Percentiles rank a stretch among this genome's conserved stretches.
Conservation (phyloP, 352 stramenopile genomes). For the Phytophthora lateralis region DNA sequence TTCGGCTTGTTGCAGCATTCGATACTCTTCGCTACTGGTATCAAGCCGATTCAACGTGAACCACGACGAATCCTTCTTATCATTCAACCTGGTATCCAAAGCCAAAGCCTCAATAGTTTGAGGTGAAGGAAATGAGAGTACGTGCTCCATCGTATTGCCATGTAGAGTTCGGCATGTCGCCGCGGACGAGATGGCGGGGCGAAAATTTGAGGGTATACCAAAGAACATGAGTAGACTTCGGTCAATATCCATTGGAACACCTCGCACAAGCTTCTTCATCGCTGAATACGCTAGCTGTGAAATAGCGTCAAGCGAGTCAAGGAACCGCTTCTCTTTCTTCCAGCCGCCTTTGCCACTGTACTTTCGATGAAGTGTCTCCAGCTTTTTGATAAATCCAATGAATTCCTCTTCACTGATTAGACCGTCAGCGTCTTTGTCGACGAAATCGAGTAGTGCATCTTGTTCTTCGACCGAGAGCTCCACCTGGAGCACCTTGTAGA, state of each 20-base stretch:
- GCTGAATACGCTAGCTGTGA: slow-evolving; percentile 62
- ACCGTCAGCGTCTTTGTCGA: slow-evolving; percentile 66
- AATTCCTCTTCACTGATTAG: slow-evolving; percentile 75
- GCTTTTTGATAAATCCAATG: slow-evolving; percentile 72
- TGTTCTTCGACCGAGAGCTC: slow-evolving; percentile 78
- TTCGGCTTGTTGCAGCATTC: slow-evolving; percentile 61
- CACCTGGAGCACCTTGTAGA: slow-evolving; percentile 78
- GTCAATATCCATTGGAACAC: slow-evolving; percentile 70
- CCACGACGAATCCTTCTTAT: slow-evolving; percentile 40
- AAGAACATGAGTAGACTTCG: slow-evolving; percentile 76
- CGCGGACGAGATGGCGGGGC: slow-evolving; percentile 64
- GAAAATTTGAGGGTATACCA: slow-evolving; percentile 80
- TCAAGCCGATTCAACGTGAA: slow-evolving; percentile 35
- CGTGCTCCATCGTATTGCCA: slow-evolving; percentile 68
- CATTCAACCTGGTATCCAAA: slow-evolving; percentile 31
- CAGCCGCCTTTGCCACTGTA: slow-evolving; percentile 33
- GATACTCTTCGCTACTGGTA: slow-evolving; percentile 37
- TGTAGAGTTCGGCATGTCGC: slow-evolving; percentile 52
- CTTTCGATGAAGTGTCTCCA: slow-evolving; percentile 58
- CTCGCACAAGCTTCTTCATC: slow-evolving; percentile 80
- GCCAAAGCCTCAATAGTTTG: slow-evolving; percentile 65
- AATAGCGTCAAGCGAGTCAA: slow-evolving; percentile 45
- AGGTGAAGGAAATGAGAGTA: slow-evolving; percentile 73
- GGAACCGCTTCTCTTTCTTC: slow-evolving; percentile 42
- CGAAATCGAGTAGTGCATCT: slow-evolving; percentile 69